These are phyloP conservation scores for Arthrinium phaeospermum DNA, from an alignment of 2,329 filamentous ascomycete species.

Conservation along the genomic window DNA sequence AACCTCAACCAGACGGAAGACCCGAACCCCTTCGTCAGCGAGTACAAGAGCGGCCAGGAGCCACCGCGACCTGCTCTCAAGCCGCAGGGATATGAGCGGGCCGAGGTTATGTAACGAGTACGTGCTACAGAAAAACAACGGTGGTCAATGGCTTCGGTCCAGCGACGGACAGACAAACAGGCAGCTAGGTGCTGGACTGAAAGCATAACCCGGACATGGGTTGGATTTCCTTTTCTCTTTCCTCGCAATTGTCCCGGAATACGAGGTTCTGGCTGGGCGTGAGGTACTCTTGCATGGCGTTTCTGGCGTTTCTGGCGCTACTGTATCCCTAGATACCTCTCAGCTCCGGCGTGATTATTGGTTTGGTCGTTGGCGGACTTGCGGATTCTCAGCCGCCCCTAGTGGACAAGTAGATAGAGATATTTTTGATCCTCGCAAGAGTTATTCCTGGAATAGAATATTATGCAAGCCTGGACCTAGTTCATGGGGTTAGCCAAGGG, in stretches of 20 bases:
- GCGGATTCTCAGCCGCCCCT: background rate
- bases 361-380: background rate
- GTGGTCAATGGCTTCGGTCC: background rate
- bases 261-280: background rate
- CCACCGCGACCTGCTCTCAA: constrained; percentile 71
- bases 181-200: background rate
- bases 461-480: background rate
- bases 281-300: background rate
- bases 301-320: background rate
- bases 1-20: constrained; percentile 87
- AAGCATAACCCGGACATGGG: background rate
- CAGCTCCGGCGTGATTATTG: constrained; percentile 1
- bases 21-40: constrained; percentile 88
- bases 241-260: background rate
- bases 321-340: background rate
- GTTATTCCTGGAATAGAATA: constrained; percentile 1
- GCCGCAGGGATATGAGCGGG: constrained; percentile 79
- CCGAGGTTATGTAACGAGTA: constrained; percentile 69
- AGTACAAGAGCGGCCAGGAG: constrained; percentile 72
- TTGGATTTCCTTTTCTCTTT: background rate
- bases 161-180: background rate
- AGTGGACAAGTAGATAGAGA: background rate
- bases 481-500: background rate
- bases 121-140: background rate
- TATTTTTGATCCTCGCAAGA: constrained; percentile 1